Evolutionary conservation across 228 moss, liverwort and hornwort species (phyloP).

Genomic region (Sphagnum magellanicum): DNA sequence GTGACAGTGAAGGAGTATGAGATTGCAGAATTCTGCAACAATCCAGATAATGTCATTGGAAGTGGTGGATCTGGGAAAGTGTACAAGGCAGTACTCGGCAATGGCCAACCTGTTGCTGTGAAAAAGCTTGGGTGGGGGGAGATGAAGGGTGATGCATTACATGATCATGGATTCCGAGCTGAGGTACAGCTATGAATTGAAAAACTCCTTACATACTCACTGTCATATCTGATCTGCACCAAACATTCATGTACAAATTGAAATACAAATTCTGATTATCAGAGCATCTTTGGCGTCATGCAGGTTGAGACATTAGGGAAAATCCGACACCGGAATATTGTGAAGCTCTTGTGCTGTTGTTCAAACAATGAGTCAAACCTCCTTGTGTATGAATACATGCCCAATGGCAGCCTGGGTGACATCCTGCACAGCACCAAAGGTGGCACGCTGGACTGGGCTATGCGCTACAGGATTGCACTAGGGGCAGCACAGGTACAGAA

Average conservation of each 20-base stretch:
- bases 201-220: background rate
- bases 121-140: slow-evolving; percentile 56
- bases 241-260: slow-evolving; percentile 4
- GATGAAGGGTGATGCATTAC: slow-evolving; percentile 28
- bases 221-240: background rate
- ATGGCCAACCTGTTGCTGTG: slow-evolving; percentile 72
- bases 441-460: slow-evolving; percentile 40
- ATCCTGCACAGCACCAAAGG: slow-evolving; percentile 49
- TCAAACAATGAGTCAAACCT: slow-evolving; percentile 43
- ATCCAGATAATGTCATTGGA: slow-evolving; percentile 73
- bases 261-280: background rate
- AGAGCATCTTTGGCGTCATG: background rate
- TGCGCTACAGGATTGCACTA: slow-evolving; percentile 43
- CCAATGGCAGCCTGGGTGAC: slow-evolving; percentile 61
- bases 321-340: slow-evolving; percentile 63
- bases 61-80: slow-evolving; percentile 82
- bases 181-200: slow-evolving; percentile 31
- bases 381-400: slow-evolving; percentile 62
- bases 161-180: slow-evolving; percentile 79
- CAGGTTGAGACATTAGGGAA: slow-evolving; percentile 64
- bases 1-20: slow-evolving; percentile 68
- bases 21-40: slow-evolving; percentile 38
- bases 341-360: slow-evolving; percentile 70
- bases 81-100: slow-evolving; percentile 61
- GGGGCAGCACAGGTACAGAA: slow-evolving; percentile 53